Conservation (phyloP, 495 filamentous ascomycete genomes). For the Penicillium antarcticum region DNA sequence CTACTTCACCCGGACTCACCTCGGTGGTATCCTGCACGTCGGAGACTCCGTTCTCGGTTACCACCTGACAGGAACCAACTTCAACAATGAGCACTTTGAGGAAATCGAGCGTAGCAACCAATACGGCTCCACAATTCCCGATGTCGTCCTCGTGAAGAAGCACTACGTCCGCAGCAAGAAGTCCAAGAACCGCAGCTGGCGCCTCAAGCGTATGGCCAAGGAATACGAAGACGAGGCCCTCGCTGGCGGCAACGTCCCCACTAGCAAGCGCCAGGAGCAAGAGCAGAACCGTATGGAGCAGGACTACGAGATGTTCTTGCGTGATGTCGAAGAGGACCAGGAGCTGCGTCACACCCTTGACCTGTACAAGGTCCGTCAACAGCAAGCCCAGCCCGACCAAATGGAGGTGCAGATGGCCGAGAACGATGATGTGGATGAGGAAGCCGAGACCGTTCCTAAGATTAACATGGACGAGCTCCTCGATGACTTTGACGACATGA, state of each 20-base stretch:
- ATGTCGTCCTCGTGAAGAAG: slow-evolving; percentile 96
- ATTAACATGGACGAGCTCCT: slow-evolving; percentile 81
- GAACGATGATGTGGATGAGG: slow-evolving; percentile 60
- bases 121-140: slow-evolving; percentile 75
- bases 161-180: slow-evolving; percentile 84
- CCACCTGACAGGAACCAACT: slow-evolving; percentile 80
- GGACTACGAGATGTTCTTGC: slow-evolving; percentile 96
- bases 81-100: slow-evolving; percentile 83
- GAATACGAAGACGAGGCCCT: slow-evolving; percentile 72
- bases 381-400: background rate
- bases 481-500: slow-evolving; percentile 78
- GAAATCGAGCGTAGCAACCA: slow-evolving; percentile 67
- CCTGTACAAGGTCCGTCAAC: slow-evolving; percentile 71
- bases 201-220: slow-evolving; percentile 85
- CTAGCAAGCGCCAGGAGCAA: slow-evolving; percentile 56
- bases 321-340: slow-evolving; percentile 92
- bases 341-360: slow-evolving; percentile 81
- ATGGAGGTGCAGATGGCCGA: slow-evolving; percentile 63
- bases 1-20: slow-evolving; percentile 85
- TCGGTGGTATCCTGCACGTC: slow-evolving; percentile 80
- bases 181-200: slow-evolving; percentile 84
- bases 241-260: slow-evolving; percentile 19
- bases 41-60: slow-evolving; percentile 94
- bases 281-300: slow-evolving; percentile 81
- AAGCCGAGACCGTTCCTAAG: slow-evolving; percentile 57